Base-by-base conservation (phyloP, 345 rosid species). In the Kernera saxatilis region DNA sequence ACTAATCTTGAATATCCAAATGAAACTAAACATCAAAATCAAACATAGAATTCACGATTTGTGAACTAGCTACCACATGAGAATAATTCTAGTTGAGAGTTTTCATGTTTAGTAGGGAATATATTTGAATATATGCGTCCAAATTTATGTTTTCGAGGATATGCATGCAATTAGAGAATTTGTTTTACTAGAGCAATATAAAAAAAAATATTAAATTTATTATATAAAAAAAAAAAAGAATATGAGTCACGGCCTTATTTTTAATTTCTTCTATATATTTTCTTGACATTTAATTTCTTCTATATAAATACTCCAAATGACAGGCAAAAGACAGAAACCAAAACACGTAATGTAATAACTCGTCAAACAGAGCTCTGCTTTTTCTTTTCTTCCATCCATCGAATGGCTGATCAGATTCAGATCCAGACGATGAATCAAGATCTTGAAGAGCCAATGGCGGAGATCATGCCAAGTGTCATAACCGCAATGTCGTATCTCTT, bases 401-500 rank as follows among this genome's bases (percentile, higher is more conserved):
- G 8, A 69, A 46, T 70, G 67, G 73, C 45, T 30, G 73, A 57
- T 57, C 57, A 64, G 40, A 35, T 64, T 72, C 54, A 74, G 67
- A 74, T 67, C 46, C 68, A 32, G 48, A 67, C 17, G 29, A 50
- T 67, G 69, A 40, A 73, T 32, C 63, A 51, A 60, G 73, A 60
- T 41, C 69, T 11, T 2, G 32, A 72, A 60, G 73, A 74, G 33
- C 67, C 73, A 52, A 67, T 41, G 23, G 61, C 72, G 2, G 53
- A 65, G 36, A 72, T 46, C 64, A 79, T 83, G 82, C 96, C 91
- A 4, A 78, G 74, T 57, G 70, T 86, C 35, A 81, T 89, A 53
- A 50, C 79, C 0, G 54, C 80, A 65, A 75, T 89, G 59, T 89
- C 96, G 6, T 74, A 82, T 78, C 85, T 89, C 56, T 78, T 89